phyloP scores from a whole-genome alignment of 805 yeast genomes.

The Candida koratica region DNA sequence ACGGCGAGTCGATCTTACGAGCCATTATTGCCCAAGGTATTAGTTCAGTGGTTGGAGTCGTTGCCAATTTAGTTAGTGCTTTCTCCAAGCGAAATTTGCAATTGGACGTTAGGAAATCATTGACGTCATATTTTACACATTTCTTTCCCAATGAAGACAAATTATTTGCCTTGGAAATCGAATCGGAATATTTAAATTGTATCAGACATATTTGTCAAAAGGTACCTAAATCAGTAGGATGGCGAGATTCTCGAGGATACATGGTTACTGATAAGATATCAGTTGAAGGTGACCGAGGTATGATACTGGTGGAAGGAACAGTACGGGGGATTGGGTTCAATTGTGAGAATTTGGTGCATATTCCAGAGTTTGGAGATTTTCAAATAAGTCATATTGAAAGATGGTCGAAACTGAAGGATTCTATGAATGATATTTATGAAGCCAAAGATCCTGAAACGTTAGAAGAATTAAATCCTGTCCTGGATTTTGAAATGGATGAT shows the following conservation, averaged over 20 bases:
- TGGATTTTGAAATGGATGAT: constrained; percentile 42
- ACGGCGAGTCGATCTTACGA: constrained; percentile 87
- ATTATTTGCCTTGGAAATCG: constrained; percentile 63
- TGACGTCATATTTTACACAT: constrained; percentile 38
- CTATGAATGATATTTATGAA: constrained; percentile 21
- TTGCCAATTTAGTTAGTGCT: constrained; percentile 64
- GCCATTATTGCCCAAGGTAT: constrained; percentile 91
- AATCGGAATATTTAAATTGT: constrained; percentile 68
- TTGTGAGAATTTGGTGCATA: constrained; percentile 71
- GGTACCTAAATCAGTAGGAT: constrained; percentile 75
- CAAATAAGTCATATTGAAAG: constrained; percentile 67
- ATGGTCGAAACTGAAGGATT: constrained; percentile 19
- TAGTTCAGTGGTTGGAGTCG: constrained; percentile 72
- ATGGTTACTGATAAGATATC: constrained; percentile 65
- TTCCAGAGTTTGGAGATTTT: constrained; percentile 89
- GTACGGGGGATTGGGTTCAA: constrained; percentile 85
- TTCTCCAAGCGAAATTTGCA: constrained; percentile 77
- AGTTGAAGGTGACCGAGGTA: constrained; percentile 28
- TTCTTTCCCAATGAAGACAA: constrained; percentile 67
- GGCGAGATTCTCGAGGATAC: constrained; percentile 95
- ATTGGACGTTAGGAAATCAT: constrained; percentile 49
- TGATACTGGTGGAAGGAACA: constrained; percentile 65
- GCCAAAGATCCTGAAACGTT: constrained; percentile 51
- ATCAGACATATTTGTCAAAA: constrained; percentile 78
- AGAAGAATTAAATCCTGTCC: constrained; percentile 55